Conservation (phyloP, 2,329 filamentous ascomycete genomes). For the Alternaria alternata region DNA sequence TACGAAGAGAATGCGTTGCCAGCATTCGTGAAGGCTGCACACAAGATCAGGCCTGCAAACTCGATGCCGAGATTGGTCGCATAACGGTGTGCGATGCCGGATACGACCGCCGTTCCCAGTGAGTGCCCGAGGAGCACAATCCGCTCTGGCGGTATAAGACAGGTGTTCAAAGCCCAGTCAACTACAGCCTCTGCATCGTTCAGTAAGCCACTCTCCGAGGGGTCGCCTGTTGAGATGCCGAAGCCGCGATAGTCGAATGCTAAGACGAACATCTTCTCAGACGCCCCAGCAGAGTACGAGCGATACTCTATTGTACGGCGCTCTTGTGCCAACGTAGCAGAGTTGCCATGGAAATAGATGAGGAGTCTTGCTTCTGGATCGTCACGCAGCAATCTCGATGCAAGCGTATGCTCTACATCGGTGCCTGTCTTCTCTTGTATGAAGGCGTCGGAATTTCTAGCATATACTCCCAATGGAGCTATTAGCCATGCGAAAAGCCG, state of each 20-base stretch:
- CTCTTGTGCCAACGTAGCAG: constrained; percentile 79
- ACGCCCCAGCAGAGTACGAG: constrained; percentile 70
- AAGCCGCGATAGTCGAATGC: constrained; percentile 94
- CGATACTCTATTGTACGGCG: constrained; percentile 81
- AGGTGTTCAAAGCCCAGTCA: constrained; percentile 75
- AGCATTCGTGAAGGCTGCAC: constrained; percentile 80
- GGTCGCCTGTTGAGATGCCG: constrained; percentile 79
- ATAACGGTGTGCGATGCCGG: constrained; percentile 76
- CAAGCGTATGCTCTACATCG: constrained; percentile 56
- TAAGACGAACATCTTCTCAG: constrained; percentile 69
- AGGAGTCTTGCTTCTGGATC: constrained; percentile 64
- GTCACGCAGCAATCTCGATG: constrained; percentile 60
- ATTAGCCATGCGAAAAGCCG: constrained; percentile 91
- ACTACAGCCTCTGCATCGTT: constrained; percentile 78
- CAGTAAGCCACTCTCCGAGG: constrained; percentile 81
- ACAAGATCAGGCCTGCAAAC: constrained; percentile 81
- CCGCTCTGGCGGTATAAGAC: constrained; percentile 71
- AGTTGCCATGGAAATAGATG: constrained; percentile 68
- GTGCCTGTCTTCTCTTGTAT: constrained; percentile 57
- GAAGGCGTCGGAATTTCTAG: constrained; percentile 70
- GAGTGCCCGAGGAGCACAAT: constrained; percentile 89
- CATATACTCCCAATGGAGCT: constrained; percentile 78
- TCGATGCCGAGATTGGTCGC: constrained; percentile 62
- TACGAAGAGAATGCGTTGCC: constrained; percentile 79
- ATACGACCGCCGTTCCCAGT: constrained; percentile 84